Conservation (phyloP, 1,284 basidiomycete genomes). For the Albatrellus sp. region DNA sequence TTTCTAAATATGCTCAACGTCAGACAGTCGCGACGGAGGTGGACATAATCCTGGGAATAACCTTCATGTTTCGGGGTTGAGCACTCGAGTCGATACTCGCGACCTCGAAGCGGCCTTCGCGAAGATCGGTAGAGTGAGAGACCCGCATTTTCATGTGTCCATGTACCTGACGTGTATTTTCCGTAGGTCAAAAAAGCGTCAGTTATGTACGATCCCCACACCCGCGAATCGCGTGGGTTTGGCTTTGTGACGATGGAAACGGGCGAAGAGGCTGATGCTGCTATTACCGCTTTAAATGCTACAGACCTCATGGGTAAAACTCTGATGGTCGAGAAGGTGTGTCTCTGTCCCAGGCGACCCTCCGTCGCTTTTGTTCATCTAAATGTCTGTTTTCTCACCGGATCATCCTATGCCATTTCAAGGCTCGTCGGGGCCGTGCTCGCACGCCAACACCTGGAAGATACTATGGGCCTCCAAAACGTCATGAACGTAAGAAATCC, state of each 20-base stretch:
- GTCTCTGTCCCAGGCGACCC: background rate
- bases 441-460: conserved; percentile 91
- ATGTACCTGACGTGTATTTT: background rate
- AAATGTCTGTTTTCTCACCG: conserved; percentile 7
- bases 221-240: conserved; percentile 92
- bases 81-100: conserved; percentile 69
- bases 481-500: conserved; percentile 39
- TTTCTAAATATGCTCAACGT: conserved; percentile 9
- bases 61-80: conserved; percentile 87
- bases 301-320: conserved; percentile 81
- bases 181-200: conserved; percentile 74
- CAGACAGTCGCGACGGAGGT: conserved; percentile 18
- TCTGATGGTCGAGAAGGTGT: conserved; percentile 79
- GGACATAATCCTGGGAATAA: conserved; percentile 88
- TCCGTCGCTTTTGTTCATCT: conserved; percentile 3
- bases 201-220: conserved; percentile 96
- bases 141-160: conserved; percentile 10
- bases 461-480: conserved; percentile 88
- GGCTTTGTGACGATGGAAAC: conserved; percentile 96
- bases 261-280: conserved; percentile 80
- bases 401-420: background rate
- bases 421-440: conserved; percentile 90
- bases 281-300: conserved; percentile 73
- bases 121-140: conserved; percentile 77
- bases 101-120: conserved; percentile 82